phyloP scores from a whole-genome alignment of 2,329 filamentous ascomycete genomes.

The Penicillium sp. region DNA sequence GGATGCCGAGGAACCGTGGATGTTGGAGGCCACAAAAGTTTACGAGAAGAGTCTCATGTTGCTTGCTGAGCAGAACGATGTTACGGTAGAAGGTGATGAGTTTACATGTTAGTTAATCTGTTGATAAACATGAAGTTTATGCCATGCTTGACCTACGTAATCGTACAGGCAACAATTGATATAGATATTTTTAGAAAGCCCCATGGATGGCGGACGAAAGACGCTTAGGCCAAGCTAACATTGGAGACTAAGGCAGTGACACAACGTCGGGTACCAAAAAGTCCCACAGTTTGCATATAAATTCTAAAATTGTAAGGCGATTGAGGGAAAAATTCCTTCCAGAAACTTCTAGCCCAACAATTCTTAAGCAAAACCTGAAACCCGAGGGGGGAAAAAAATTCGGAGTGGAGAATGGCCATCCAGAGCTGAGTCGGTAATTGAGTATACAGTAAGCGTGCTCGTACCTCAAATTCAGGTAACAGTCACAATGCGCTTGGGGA shows the following conservation, averaged over 20 bases:
- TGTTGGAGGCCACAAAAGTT: constrained; percentile 73
- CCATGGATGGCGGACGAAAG: neutral
- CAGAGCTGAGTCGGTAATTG: constrained; percentile 6
- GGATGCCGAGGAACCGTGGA: constrained; percentile 47
- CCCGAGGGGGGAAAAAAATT: neutral
- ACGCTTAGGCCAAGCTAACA: neutral
- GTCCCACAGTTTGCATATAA: neutral
- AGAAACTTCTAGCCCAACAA: constrained; percentile 7
- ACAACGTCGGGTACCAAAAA: neutral
- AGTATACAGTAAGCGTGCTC: constrained; percentile 11
- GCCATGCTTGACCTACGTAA: neutral
- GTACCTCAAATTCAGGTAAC: constrained; percentile 14
- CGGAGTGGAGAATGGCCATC: neutral
- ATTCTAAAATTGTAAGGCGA: neutral
- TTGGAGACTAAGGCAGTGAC: neutral
- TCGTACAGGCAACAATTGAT: neutral
- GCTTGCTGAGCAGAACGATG: constrained; percentile 58
- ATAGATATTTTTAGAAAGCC: neutral
- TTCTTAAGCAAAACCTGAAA: constrained; percentile 1
- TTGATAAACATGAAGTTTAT: neutral
- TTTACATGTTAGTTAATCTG: constrained; percentile 12
- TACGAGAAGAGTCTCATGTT: constrained; percentile 80
- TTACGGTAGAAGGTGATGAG: constrained; percentile 22
- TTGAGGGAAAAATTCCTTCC: neutral
- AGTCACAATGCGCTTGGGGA: constrained; percentile 18